Percentiles rank a stretch among this genome's conserved stretches.
phyloP scores from a whole-genome alignment of 495 filamentous ascomycete genomes.

The Ramalina peruviana region DNA sequence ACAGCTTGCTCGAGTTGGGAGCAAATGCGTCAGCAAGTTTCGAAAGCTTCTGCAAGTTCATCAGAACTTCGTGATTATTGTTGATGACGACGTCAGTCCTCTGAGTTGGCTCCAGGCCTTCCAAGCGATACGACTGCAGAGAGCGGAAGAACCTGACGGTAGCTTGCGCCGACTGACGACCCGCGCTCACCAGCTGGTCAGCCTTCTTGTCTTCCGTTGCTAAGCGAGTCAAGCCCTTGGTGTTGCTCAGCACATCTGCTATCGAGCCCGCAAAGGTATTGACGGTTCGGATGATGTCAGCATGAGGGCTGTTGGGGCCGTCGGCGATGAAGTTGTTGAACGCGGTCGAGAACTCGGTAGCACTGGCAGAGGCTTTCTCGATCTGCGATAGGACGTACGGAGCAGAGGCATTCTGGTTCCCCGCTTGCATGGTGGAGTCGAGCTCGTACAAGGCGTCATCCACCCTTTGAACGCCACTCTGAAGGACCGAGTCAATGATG shows the following conservation, averaged over 20 bases:
- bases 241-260: slow-evolving; percentile 87
- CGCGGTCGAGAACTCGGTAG: slow-evolving; percentile 90
- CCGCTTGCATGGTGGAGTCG: slow-evolving; percentile 93
- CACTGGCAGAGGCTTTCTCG: slow-evolving; percentile 87
- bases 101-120: slow-evolving; percentile 70
- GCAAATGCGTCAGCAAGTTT: slow-evolving; percentile 86
- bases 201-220: slow-evolving; percentile 90
- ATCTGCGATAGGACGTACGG: slow-evolving; percentile 91
- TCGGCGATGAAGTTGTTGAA: slow-evolving; percentile 98
- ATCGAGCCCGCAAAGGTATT: slow-evolving; percentile 81
- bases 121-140: slow-evolving; percentile 83
- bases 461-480: slow-evolving; percentile 84
- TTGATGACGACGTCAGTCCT: slow-evolving; percentile 95
- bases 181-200: slow-evolving; percentile 66
- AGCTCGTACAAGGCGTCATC: slow-evolving; percentile 95
- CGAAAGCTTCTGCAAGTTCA: slow-evolving; percentile 78
- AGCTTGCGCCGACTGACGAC: slow-evolving; percentile 71
- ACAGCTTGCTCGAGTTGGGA: slow-evolving; percentile 67
- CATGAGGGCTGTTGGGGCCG: slow-evolving; percentile 81
- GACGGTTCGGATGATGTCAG: slow-evolving; percentile 84
- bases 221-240: slow-evolving; percentile 87
- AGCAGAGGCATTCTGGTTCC: slow-evolving; percentile 96
- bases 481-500: slow-evolving; percentile 92
- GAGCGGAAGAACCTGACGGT: slow-evolving; percentile 93
- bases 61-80: slow-evolving; percentile 86